A percentile compares a stretch with the other conserved stretches of the same genome.
These are phyloP conservation scores for Phytophthora tentaculata DNA, from an alignment of 352 stramenopile species.

Conservation along the genomic window DNA sequence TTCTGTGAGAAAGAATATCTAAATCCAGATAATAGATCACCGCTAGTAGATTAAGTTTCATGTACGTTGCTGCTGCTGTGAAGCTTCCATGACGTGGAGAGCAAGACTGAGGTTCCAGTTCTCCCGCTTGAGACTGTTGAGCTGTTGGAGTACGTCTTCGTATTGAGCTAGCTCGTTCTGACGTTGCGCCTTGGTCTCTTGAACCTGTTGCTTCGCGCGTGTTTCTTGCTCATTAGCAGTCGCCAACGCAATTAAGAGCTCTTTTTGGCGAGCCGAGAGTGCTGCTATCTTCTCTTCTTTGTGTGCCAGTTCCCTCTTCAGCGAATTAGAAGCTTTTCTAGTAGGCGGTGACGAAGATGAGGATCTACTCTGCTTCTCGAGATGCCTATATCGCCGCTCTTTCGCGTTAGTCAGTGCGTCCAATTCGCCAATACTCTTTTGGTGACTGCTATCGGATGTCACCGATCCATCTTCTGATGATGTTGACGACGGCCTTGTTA, in stretches of 20 bases:
- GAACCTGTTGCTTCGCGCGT: constrained; percentile 56
- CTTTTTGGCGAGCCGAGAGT: constrained; percentile 35
- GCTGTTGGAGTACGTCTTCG: constrained; percentile 54
- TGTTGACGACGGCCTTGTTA: constrained; percentile 27
- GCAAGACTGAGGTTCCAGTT: constrained; percentile 74
- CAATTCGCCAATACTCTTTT: constrained; percentile 48
- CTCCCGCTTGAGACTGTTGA: constrained; percentile 69
- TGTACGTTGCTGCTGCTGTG: constrained; percentile 27
- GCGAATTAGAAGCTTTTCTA: constrained; percentile 19
- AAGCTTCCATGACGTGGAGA: constrained; percentile 63
- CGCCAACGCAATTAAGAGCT: constrained; percentile 55
- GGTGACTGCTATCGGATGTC: constrained; percentile 17
- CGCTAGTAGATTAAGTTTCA: not conserved
- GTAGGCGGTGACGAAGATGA: constrained; percentile 16
- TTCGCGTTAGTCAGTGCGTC: constrained; percentile 49
- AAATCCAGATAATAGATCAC: not conserved
- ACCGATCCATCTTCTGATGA: constrained; percentile 29
- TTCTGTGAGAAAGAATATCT: not conserved
- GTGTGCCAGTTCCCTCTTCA: constrained; percentile 41
- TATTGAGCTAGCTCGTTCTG: constrained; percentile 45
- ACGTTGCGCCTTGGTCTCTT: constrained; percentile 41
- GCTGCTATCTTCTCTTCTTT: constrained; percentile 54
- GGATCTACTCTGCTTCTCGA: constrained; percentile 22
- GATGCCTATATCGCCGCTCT: constrained; percentile 32
- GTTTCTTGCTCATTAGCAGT: constrained; percentile 82